Percentiles rank a stretch among this genome's conserved stretches.
Evolutionary conservation across 768 basidiomycete genomes (phyloP).

Genomic region (Pluteus cervinus): DNA sequence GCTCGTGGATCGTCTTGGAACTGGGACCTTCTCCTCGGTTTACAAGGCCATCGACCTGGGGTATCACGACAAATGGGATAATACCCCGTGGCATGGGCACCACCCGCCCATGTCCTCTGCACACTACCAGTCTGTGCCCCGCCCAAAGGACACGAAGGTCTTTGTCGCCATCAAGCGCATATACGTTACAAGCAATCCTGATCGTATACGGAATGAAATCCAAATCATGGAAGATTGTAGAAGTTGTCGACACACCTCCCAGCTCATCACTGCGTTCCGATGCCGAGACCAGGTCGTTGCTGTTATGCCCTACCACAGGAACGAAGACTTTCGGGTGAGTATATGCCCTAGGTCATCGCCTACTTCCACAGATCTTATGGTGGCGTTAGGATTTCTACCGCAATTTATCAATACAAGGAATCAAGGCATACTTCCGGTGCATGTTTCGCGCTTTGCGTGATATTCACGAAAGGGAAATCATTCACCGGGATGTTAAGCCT

Average conservation of each 20-base stretch:
- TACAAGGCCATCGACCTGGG: conserved; percentile 90
- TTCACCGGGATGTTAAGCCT: conserved; percentile 97
- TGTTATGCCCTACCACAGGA: conserved; percentile 88
- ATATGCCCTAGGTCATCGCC: background rate
- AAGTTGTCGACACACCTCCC: conserved; percentile 82
- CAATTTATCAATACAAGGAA: conserved; percentile 62
- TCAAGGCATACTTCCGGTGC: conserved; percentile 85
- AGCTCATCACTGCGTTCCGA: conserved; percentile 92
- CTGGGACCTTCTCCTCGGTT: conserved; percentile 98
- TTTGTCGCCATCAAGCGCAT: conserved; percentile 96
- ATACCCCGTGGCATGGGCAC: conserved; percentile 63
- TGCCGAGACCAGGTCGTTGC: conserved; percentile 88
- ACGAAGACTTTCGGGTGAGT: conserved; percentile 90
- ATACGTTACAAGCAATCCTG: conserved; percentile 92
- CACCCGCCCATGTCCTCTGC: conserved; percentile 62
- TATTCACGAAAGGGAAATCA: conserved; percentile 79
- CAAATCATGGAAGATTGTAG: conserved; percentile 82
- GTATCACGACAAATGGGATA: conserved; percentile 73
- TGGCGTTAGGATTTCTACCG: conserved; percentile 67
- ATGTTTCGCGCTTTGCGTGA: conserved; percentile 88
- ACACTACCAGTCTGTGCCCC: conserved; percentile 49
- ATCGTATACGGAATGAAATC: conserved; percentile 89
- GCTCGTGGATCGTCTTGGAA: conserved; percentile 87
- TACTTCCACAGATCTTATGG: background rate
- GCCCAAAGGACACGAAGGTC: conserved; percentile 40